A percentile compares a stretch with the other conserved stretches of the same genome.
Evolutionary conservation across 208 protist genomes (phyloP).

Genomic region (Leishmania aethiopica): DNA sequence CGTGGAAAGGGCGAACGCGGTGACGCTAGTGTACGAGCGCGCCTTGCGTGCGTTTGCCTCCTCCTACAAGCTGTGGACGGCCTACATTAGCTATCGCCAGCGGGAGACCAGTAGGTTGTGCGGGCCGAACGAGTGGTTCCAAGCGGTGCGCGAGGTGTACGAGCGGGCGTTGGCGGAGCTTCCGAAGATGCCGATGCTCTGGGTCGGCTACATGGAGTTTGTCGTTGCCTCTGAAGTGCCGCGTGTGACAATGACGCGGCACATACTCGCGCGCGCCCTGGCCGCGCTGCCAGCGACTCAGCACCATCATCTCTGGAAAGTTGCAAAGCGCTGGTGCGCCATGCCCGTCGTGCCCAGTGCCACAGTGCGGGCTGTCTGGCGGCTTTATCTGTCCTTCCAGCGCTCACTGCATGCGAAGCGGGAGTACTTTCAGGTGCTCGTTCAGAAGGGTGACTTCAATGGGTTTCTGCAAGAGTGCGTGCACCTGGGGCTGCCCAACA

Average conservation of each 20-base stretch:
- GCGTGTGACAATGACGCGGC: conserved; percentile 68
- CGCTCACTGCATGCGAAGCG: conserved; percentile 41
- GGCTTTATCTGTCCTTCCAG: conserved; percentile 63
- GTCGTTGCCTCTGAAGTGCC: conserved; percentile 42
- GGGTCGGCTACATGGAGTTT: conserved; percentile 75
- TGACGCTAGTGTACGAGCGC: conserved; percentile 76
- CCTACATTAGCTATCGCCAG: conserved; percentile 66
- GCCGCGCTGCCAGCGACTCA: conserved; percentile 71
- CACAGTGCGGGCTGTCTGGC: conserved; percentile 65
- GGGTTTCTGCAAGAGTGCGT: conserved; percentile 65
- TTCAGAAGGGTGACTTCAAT: conserved; percentile 44
- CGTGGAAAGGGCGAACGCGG: conserved; percentile 55
- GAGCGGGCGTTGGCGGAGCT: conserved; percentile 73
- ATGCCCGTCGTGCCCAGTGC: conserved; percentile 43
- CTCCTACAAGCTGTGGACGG: conserved; percentile 86
- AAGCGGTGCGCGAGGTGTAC: conserved; percentile 62
- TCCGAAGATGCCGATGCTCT: conserved; percentile 79
- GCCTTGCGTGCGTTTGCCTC: conserved; percentile 64
- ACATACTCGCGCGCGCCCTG: conserved; percentile 55
- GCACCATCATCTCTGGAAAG: conserved; percentile 76
- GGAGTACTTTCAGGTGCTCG: conserved; percentile 70
- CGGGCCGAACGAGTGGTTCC: conserved; percentile 71
- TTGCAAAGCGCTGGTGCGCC: conserved; percentile 54
- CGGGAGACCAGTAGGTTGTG: conserved; percentile 49
- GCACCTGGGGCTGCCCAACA: conserved; percentile 24